Base-by-base conservation (phyloP, 1,284 basidiomycete species). In the Takashimella koratensis region DNA sequence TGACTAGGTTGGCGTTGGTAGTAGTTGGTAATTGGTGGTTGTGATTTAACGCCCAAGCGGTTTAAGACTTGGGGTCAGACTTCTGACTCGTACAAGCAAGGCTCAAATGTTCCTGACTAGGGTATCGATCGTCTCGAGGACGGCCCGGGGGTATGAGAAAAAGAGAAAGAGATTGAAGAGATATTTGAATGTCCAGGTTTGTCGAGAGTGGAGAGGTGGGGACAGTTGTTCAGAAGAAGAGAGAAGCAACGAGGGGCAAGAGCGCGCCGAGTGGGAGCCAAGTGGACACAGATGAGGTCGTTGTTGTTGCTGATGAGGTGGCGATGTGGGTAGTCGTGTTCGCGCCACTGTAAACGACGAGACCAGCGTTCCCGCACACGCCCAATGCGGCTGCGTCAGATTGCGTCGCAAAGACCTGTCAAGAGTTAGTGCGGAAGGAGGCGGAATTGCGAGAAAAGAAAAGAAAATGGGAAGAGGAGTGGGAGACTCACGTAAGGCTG, bases 401-500 rank as follows among this genome's bases (percentile, higher is more conserved):
- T 19, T 58, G 54, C 1, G 65, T 59, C 21, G 62, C 52, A 48
- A 69, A 63, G 45, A 68, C 49, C 64, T 65, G 40, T 6, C 25
- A 4, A 47, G 20, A 50, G 49, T 47, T 24, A 45, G 46, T 22
- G 30, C 4, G 12, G 41, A 45, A 24, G 40, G 36, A 45, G 12
- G 20, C 25, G 5, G 42, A 45, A 5, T 46, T 27, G 13, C 39
- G 47, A 36, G 16, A 40, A 25, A 41, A 30, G 6, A 24, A 10
- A 5, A 3, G 20, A 58, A 65, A 57, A 42, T n/a, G n/a, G n/a
- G n/a, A n/a, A n/a, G n/a, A n/a, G n/a, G n/a, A n/a, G n/a, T n/a
- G n/a, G n/a, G n/a, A n/a, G n/a, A n/a, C n/a, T n/a, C n/a, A 74
- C 70, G 56, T 76, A 73, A 26, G 74, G 74, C 60, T 68, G 63